Evolutionary conservation across 352 stramenopile genomes (phyloP).

Genomic region (Globisporangium cystogenes): DNA sequence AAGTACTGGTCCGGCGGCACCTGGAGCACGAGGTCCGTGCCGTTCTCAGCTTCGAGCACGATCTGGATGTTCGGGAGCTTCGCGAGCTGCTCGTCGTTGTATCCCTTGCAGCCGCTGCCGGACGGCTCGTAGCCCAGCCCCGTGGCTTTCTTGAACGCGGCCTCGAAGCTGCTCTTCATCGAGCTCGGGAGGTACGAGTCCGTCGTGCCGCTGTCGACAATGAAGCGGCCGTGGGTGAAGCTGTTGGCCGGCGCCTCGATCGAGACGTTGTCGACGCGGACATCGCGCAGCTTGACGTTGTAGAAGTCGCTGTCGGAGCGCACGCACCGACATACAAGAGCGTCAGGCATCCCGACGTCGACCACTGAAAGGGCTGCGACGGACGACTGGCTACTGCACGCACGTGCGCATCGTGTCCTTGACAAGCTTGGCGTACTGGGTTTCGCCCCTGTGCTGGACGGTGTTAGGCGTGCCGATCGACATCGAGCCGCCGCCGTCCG

Average conservation of each 20-base stretch:
- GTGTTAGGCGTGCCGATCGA: constrained; percentile 24
- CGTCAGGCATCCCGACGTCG: too few relatives aligned
- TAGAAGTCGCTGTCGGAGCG: constrained; percentile 49
- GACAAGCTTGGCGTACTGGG: constrained; percentile 21
- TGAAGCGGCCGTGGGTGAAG: constrained; percentile 50
- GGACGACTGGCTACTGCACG: neutral
- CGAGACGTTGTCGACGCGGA: constrained; percentile 52
- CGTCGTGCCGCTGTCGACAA: constrained; percentile 83
- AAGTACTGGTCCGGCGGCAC: constrained; percentile 30
- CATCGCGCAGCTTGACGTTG: constrained; percentile 56
- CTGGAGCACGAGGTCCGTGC: constrained; percentile 21
- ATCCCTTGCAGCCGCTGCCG: constrained; percentile 9
- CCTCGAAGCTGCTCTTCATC: constrained; percentile 16
- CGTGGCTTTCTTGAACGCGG: constrained; percentile 23
- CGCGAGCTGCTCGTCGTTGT: constrained; percentile 19
- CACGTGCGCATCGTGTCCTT: constrained; percentile 17
- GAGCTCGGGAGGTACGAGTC: constrained; percentile 70
- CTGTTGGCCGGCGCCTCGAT: constrained; percentile 43
- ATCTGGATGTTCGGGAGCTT: constrained; percentile 31
- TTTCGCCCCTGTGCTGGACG: constrained; percentile 18
- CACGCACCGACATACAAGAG: too few relatives aligned
- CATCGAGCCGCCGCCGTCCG: constrained; percentile 26
- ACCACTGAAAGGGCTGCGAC: too few relatives aligned
- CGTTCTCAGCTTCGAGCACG: constrained; percentile 24
- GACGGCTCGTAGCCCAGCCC: constrained; percentile 7